Base-by-base conservation (phyloP, 306 rosid genomes). In the Citrullus amarus region DNA sequence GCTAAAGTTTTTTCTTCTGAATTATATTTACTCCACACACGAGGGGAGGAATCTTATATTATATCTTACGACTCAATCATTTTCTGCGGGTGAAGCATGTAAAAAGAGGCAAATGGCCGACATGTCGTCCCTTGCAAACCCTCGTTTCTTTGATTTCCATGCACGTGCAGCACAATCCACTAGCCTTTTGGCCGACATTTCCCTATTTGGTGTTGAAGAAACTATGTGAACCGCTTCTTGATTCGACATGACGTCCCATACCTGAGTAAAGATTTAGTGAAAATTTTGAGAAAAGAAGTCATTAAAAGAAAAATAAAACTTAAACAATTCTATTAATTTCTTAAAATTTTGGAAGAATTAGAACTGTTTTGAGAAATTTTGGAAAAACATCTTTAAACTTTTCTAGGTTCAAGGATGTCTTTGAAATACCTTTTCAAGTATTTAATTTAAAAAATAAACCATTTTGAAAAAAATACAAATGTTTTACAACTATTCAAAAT, bases 21-120 rank as follows among this genome's bases (percentile, higher is more conserved):
- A 4, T 48, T 48, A 2, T 12, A 13, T 48, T 16, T 16, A 53
- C 9, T 53, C 2, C 57, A 53, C 20, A 53, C 20, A 6, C 57
- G 6, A 53, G 9, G 57, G n/a, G 8, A 53, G 20, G 57, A 5
- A 20, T 16, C 57, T 53, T 53, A 16, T 16, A 53, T 1, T 53
- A 53, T 53, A 53, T 0, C 8, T 53, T 53, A 53, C 20, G 20
- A 15, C 3, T 53, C 41, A 32, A 5, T 66, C 50, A 34, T 66
- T 17, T 66, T 66, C 15, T 17, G 75, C 71, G 60, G 81, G 75
- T 18, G 87, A 71, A 66, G 91, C 62, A 69, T 88, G 95, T 51
- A 94, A 86, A 84, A 95, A 95, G 85, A 95, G 96, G 83, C 97
- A 92, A 77, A 95, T 88, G 12, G 96, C 97, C 15, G 98, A 95